Evolutionary conservation across 2,329 filamentous ascomycete species (phyloP), one percentile per base, ranked within the genome.

Genomic region (Aquanectria penicillioides): DNA sequence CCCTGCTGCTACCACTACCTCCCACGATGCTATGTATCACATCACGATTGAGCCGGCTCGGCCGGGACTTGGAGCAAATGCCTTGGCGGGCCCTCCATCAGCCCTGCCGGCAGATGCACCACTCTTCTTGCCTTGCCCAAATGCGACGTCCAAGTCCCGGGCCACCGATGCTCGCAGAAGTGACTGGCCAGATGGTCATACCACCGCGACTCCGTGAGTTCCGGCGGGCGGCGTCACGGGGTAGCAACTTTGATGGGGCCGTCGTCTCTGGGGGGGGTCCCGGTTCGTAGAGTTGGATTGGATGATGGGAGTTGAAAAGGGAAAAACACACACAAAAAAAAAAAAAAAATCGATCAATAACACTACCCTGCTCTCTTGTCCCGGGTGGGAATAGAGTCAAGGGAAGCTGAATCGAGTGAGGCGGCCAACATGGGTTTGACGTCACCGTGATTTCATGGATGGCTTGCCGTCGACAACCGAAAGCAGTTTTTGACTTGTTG

Each of bases 371-470:
- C 29, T 12, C 6, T 15, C 6, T 15, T 15, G 12, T 17, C n/a
- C 22, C 12, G 26, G 31, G 20, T 26, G 23, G 33, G n/a, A n/a
- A 25, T 25, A 17, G 18, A 36, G 33, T 17, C 6, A 36, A 17
- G n/a, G n/a, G 10, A 17, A 36, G n/a, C 15, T 7, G 15, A 36
- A 17, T 13, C 12, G 10, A 18, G 37, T 34, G 40, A 22, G n/a
- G n/a, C n/a, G n/a, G n/a, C n/a, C n/a, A n/a, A n/a, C n/a, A n/a
- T n/a, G n/a, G n/a, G n/a, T n/a, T 63, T 68, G 65, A 68, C 65
- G 65, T 67, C 63, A 68, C 63, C 54, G 60, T 67, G 65, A 66
- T 54, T 60, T 36, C 57, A 66, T 62, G 15, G 12, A 15, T 3
- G 25, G 12, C n/a, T 5, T 6, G 8, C 9, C 15, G 29, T 43